Evolutionary conservation across 1,139 yeast genomes (phyloP), one percentile per base, ranked within the genome.

Genomic region (Candida dubliniensis): DNA sequence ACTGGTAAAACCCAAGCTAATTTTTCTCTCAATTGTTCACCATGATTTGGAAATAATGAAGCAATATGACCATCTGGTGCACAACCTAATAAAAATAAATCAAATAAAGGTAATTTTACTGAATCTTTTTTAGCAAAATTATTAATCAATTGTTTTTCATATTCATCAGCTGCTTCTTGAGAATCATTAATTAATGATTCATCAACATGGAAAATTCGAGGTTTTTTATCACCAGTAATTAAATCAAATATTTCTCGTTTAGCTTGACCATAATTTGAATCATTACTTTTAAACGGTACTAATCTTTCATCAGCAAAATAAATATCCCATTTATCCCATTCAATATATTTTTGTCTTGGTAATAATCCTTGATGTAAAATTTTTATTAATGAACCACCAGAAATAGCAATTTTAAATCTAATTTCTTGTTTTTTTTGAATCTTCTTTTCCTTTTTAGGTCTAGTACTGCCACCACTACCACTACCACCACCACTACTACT

Each of bases 31-130:
- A 93, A 74, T 45, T 87, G 84, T 53, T 88, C 95, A 25, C 78
- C 78, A 60, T 88, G 95, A 60, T 87, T 86, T 13, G 99, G 99
- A 73, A 93, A 93, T 48, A 93, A 77, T 24, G 96, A 89, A 44
- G 98, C 96, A 57, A 91, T 88, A 63, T 93, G 99, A 25, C 99
- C 99, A 64, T 93, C 99, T 3, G 99, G 99, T 0, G 99, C 99
- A 74, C 98, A 91, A 15, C 99, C 99, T 50, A 93, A 75, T 52
- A 93, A 71, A 51, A 93, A 77, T 48, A 93, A 70, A 65, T 93
- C 99, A 69, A 93, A 93, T 81, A 88, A 83, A 47, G 99, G 99
- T 51, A 91, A 76, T 66, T 91, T 90, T 48, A 93, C 98, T 13
- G 96, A 85, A 64, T 91, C 98, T 62, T 93, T 91, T 47, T 87